These are phyloP conservation scores for Torulaspora delbrueckii DNA, from an alignment of 805 yeast species.

Conservation along the genomic window DNA sequence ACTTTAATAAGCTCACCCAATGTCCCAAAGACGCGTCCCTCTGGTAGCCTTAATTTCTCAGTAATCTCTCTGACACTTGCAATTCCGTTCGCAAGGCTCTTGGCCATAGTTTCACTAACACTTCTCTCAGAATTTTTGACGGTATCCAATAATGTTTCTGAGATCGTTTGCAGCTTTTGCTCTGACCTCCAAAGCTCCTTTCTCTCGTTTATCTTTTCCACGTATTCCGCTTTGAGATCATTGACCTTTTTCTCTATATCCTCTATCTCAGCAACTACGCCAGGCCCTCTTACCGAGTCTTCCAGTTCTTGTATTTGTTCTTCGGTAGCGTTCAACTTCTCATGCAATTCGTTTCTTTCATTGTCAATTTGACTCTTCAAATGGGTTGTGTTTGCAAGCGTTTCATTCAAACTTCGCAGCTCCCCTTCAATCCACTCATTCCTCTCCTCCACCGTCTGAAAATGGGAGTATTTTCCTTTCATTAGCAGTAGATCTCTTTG, in stretches of 20 bases:
- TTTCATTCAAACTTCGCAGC: conserved; percentile 37
- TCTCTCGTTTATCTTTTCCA: conserved; percentile 55
- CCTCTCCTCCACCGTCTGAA: conserved; percentile 51
- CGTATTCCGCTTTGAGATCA: conserved; percentile 39
- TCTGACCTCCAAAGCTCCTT: conserved; percentile 77
- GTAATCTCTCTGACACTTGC: conserved; percentile 63
- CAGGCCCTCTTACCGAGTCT: conserved; percentile 38
- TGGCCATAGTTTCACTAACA: conserved; percentile 70
- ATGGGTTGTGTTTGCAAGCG: conserved; percentile 28
- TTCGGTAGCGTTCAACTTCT: conserved; percentile 24
- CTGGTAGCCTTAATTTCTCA: conserved; percentile 48
- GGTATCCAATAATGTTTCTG: conserved; percentile 52
- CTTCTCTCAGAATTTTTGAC: conserved; percentile 52
- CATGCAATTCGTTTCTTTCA: conserved; percentile 14
- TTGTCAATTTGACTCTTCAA: conserved; percentile 19
- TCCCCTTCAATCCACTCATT: conserved; percentile 61
- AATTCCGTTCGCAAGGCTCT: conserved; percentile 64
- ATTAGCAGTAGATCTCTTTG: conserved; percentile 64
- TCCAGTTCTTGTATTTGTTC: conserved; percentile 35
- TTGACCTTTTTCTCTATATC: conserved; percentile 31
- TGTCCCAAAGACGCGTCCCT: conserved; percentile 70
- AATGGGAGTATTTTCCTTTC: conserved; percentile 63
- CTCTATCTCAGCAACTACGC: conserved; percentile 32
- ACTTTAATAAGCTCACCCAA: conserved; percentile 79
- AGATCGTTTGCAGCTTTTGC: conserved; percentile 53